These are phyloP conservation scores for Cladosporium sp. DNA, from an alignment of 2,329 filamentous ascomycete genomes.

Conservation along the genomic window DNA sequence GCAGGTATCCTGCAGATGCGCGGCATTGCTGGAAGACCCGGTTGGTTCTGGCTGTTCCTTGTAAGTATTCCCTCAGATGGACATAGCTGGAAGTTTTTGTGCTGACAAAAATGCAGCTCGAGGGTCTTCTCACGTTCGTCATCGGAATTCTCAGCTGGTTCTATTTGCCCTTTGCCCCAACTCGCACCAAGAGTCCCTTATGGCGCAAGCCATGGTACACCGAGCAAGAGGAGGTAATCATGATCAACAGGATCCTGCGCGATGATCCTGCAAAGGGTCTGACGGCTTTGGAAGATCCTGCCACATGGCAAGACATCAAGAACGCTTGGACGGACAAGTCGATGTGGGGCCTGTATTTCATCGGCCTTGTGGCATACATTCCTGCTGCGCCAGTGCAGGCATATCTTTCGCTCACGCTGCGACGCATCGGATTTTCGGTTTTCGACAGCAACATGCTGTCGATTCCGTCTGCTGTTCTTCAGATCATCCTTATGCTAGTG, in stretches of 20 bases:
- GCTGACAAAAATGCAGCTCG: constrained; percentile 32
- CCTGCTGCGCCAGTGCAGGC: constrained; percentile 40
- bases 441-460: constrained; percentile 42
- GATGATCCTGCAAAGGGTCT: constrained; percentile 59
- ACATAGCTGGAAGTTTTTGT: fast-evolving
- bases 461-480: constrained; percentile 39
- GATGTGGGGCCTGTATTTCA: constrained; percentile 19
- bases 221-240: constrained; percentile 64
- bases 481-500: constrained; percentile 51
- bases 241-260: constrained; percentile 61
- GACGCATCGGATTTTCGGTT: constrained; percentile 21
- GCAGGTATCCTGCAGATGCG: not conserved
- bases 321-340: constrained; percentile 4
- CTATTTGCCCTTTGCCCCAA: constrained; percentile 54
- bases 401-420: constrained; percentile 15
- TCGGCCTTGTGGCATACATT: constrained; percentile 18
- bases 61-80: constrained; percentile 29
- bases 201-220: constrained; percentile 64
- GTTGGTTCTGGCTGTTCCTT: constrained; percentile 25
- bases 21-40: not conserved
- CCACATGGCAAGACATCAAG: constrained; percentile 16
- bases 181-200: constrained; percentile 57
- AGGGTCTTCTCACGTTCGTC: constrained; percentile 50
- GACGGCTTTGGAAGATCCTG: constrained; percentile 39
- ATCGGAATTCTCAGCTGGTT: constrained; percentile 53